Conservation (phyloP, 495 filamentous ascomycete genomes). For the Alectoria sarmentosa region DNA sequence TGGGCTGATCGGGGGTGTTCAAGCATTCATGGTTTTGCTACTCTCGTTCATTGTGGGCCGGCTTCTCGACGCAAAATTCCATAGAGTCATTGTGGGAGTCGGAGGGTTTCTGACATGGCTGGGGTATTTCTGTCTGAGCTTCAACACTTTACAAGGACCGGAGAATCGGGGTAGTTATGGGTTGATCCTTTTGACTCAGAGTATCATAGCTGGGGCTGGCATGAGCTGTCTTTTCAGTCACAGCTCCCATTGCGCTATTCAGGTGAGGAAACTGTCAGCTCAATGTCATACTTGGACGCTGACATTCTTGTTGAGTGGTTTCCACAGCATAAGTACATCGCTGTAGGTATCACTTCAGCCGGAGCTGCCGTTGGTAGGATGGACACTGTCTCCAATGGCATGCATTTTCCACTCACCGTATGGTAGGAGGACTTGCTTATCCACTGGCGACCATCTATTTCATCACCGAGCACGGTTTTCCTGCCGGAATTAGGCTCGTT, state of each 20-base stretch:
- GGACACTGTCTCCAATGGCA: too few species aligned
- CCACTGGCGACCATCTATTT: conserved; percentile 34
- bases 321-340: conserved; percentile 31
- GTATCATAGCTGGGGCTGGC: conserved; percentile 34
- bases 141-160: conserved; percentile 24
- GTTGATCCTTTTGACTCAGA: conserved; percentile 34
- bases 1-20: conserved; percentile 36
- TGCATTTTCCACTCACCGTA: not conserved
- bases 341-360: conserved; percentile 37
- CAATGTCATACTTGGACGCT: conserved; percentile 2
- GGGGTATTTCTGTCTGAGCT: conserved; percentile 33
- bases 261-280: conserved; percentile 30
- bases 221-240: conserved; percentile 42
- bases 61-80: conserved; percentile 36
- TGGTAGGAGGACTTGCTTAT: conserved; percentile 33
- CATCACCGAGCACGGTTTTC: conserved; percentile 30
- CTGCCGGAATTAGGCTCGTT: conserved; percentile 28
- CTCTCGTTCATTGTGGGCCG: conserved; percentile 34
- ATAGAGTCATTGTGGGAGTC: conserved; percentile 26
- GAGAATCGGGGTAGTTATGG: conserved; percentile 29
- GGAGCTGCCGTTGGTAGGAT: conserved; percentile 29
- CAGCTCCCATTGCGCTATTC: conserved; percentile 30
- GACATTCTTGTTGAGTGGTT: conserved; percentile 31
- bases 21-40: conserved; percentile 32
- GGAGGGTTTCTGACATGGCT: conserved; percentile 31